Percentiles rank a stretch among this genome's conserved stretches.
phyloP scores from a whole-genome alignment of 352 stramenopile species.

The Phytophthora pluvialis region DNA sequence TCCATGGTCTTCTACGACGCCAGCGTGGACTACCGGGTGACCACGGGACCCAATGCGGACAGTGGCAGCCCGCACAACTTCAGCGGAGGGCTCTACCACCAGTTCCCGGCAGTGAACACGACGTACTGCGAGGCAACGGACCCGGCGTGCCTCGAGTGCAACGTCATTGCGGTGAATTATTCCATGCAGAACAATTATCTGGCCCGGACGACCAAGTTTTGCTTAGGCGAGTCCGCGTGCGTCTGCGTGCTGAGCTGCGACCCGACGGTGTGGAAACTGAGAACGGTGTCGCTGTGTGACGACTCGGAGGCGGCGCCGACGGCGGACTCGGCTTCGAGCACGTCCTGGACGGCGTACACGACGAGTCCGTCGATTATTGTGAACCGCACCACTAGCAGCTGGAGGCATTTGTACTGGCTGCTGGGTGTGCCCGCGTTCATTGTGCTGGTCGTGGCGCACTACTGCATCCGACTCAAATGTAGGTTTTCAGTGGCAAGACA shows the following conservation, averaged over 20 bases:
- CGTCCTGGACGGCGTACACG: constrained; percentile 22
- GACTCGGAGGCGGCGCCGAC: constrained; percentile 15
- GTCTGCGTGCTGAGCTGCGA: constrained; percentile 65
- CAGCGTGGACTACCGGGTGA: constrained; percentile 43
- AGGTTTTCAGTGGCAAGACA: background rate
- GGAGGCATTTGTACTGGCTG: constrained; percentile 28
- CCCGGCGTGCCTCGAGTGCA: constrained; percentile 47
- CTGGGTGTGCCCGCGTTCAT: constrained; percentile 21
- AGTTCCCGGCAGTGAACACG: constrained; percentile 51
- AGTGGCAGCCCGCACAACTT: constrained; percentile 48
- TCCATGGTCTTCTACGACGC: constrained; percentile 56
- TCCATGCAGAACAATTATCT: constrained; percentile 46
- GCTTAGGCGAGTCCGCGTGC: constrained; percentile 43
- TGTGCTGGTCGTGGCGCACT: constrained; percentile 26
- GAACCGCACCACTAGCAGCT: constrained; percentile 12
- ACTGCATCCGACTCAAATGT: constrained; percentile 36
- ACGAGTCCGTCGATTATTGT: constrained; percentile 30
- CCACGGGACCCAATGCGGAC: constrained; percentile 41
- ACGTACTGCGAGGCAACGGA: constrained; percentile 60
- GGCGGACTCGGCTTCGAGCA: constrained; percentile 7
- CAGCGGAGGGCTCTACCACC: constrained; percentile 49
- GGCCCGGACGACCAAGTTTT: constrained; percentile 60
- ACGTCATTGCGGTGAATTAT: constrained; percentile 46
- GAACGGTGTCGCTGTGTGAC: constrained; percentile 27
- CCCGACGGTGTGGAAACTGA: constrained; percentile 32